phyloP scores from a whole-genome alignment of 1,139 yeast species.

The Yarrowia galli region DNA sequence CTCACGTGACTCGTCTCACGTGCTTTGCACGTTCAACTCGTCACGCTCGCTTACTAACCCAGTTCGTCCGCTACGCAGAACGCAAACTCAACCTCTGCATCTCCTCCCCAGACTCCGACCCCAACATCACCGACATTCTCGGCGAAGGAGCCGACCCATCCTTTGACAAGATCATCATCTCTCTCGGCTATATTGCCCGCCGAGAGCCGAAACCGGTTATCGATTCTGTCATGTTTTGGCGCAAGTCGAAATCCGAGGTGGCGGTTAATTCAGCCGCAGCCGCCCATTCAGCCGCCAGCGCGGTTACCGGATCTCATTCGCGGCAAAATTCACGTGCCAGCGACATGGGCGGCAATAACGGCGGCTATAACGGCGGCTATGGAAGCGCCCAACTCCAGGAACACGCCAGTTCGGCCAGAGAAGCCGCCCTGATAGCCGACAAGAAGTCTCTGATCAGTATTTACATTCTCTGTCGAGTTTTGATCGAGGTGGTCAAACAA shows the following conservation, averaged over 20 bases:
- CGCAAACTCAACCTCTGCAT: slow-evolving; percentile 78
- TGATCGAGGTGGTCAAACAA: slow-evolving; percentile 91
- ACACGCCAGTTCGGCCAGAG: slow-evolving; percentile 57
- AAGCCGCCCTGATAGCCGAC: slow-evolving; percentile 82
- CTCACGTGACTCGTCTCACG: not conserved
- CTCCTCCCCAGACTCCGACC: slow-evolving; percentile 72
- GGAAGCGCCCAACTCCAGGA: slow-evolving; percentile 36
- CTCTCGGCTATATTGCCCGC: slow-evolving; percentile 89
- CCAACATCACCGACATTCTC: slow-evolving; percentile 79
- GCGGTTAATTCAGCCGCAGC: slow-evolving; percentile 67
- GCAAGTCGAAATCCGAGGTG: slow-evolving; percentile 87
- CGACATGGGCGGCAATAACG: slow-evolving; percentile 36
- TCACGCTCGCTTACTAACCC: slow-evolving; percentile 18
- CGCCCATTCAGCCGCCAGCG: slow-evolving; percentile 40
- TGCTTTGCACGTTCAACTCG: not conserved
- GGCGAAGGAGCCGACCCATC: slow-evolving; percentile 87
- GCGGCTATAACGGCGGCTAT: slow-evolving; percentile 27
- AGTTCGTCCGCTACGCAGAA: slow-evolving; percentile 91
- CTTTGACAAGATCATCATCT: slow-evolving; percentile 83
- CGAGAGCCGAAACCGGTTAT: slow-evolving; percentile 94
- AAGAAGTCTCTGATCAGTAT: slow-evolving; percentile 86
- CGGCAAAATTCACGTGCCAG: slow-evolving; percentile 39
- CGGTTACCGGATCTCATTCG: slow-evolving; percentile 36
- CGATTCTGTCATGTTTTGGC: slow-evolving; percentile 98
- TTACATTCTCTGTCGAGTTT: slow-evolving; percentile 88